Base-by-base conservation (phyloP, 768 basidiomycete species). In the Tricholoma hemisulphureum region DNA sequence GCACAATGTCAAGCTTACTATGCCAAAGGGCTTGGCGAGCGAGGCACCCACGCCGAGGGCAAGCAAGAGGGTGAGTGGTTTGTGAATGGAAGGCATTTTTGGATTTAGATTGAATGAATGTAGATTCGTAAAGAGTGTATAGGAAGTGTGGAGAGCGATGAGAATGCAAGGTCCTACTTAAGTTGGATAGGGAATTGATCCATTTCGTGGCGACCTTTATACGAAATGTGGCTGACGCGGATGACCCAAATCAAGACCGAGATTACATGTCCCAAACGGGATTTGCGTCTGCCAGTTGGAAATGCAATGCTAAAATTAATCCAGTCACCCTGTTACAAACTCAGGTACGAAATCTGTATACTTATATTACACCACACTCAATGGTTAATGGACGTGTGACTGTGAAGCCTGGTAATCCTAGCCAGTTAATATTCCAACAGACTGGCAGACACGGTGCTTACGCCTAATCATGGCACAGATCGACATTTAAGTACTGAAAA, bases 61-160 rank as follows among this genome's bases (percentile, higher is more conserved):
- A 28, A 49, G 28, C 46, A 49, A 49, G n/a, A 49, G n/a, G 46
- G 28, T 29, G 46, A 49, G 46, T 8, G 46, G 13, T 49, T 29
- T 49, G n/a, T 49, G 16, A 10, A 49, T 49, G 46, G 46, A 49
- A 10, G n/a, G 46, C 28, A 49, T 49, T 16, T 34, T 10, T n/a
- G 32, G 14, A 31, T 31, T 28, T n/a, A 46, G n/a, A 46, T 24
- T 24, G 43, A 46, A 46, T 28, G 46, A 48, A 28, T 28, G 46
- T 48, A 28, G 46, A n/a, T 49, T 49, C 16, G 16, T n/a, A 49
- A 49, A n/a, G 46, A n/a, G 46, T 49, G 46, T 49, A 28, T 39
- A 39, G 18, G 37, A 39, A 3, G 43, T 49, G 21, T 48, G 16
- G 6, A 28, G 46, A 29, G 6, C 23, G 45, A 46, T n/a, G 21